Percentiles rank a stretch among this genome's conserved stretches.
These are phyloP conservation scores for Trichoderma cornu-damae DNA, from an alignment of 2,329 filamentous ascomycete species.

Conservation along the genomic window DNA sequence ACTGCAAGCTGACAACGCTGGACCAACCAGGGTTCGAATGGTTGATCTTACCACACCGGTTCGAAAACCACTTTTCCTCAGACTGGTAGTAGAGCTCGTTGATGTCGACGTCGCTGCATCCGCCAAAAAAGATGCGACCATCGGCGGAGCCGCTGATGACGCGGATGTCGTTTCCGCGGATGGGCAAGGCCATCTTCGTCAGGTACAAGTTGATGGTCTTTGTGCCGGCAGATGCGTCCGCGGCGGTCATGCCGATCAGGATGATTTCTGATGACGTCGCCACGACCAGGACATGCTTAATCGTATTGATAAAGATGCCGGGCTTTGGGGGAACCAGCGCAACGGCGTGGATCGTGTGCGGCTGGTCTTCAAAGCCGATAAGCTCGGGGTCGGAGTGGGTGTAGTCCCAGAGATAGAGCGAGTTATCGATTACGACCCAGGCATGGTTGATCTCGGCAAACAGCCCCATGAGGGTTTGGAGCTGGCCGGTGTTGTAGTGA, in stretches of 20 bases:
- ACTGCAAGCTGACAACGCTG: constrained; percentile 52
- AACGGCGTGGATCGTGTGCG: constrained; percentile 84
- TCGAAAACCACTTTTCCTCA: constrained; percentile 94
- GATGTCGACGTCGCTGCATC: constrained; percentile 74
- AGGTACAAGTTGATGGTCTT: constrained; percentile 76
- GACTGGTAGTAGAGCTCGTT: constrained; percentile 95
- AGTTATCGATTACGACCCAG: constrained; percentile 94
- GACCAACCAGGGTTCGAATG: constrained; percentile 73
- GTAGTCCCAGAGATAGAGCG: constrained; percentile 96
- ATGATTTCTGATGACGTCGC: constrained; percentile 82
- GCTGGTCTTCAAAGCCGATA: constrained; percentile 85
- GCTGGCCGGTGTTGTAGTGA: constrained; percentile 81
- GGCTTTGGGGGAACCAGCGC: constrained; percentile 78
- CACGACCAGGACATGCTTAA: constrained; percentile 84
- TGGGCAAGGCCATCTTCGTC: constrained; percentile 76
- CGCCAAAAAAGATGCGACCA: constrained; percentile 91
- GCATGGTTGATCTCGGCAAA: constrained; percentile 94
- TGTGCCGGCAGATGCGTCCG: constrained; percentile 61
- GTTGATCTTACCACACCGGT: constrained; percentile 79
- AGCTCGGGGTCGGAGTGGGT: constrained; percentile 86
- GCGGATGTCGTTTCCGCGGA: constrained; percentile 70
- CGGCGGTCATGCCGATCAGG: constrained; percentile 75
- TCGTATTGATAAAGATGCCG: constrained; percentile 80
- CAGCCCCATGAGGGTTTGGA: constrained; percentile 89
- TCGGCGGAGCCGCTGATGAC: constrained; percentile 75